phyloP scores from a whole-genome alignment of 2,329 filamentous ascomycete species.

The Diplodia intermedia region DNA sequence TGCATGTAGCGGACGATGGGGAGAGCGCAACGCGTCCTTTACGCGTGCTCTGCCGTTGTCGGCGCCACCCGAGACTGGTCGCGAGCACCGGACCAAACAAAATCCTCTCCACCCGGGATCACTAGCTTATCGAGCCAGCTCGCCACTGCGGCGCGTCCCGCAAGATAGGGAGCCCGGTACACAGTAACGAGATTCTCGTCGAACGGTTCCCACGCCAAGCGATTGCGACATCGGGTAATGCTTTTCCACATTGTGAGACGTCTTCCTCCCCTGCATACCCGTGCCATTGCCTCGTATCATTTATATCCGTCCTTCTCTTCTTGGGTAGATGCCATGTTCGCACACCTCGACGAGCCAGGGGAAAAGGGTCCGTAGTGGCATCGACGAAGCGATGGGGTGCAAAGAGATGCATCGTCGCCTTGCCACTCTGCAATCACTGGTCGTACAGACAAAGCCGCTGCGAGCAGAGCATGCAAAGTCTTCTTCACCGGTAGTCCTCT shows the following conservation, averaged over 20 bases:
- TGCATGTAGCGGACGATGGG: too few species aligned
- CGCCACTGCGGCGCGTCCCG: slow-evolving; percentile 12
- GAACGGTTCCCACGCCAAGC: neutral
- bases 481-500: neutral
- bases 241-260: neutral
- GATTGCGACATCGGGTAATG: slow-evolving; percentile 3
- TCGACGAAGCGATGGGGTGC: too few species aligned
- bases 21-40: neutral
- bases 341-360: too few species aligned
- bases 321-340: neutral
- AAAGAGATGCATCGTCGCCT: too few species aligned
- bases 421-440: too few species aligned
- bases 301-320: slow-evolving; percentile 11
- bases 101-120: slow-evolving; percentile 1
- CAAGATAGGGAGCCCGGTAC: neutral
- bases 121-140: slow-evolving; percentile 5
- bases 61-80: neutral
- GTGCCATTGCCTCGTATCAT: slow-evolving; percentile 3
- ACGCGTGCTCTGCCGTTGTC: slow-evolving; percentile 8
- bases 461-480: neutral
- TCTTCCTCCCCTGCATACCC: neutral
- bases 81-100: neutral
- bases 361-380: too few species aligned
- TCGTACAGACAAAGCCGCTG: too few species aligned
- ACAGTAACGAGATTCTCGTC: neutral